Percentiles rank a stretch among this genome's conserved stretches.
phyloP scores from a whole-genome alignment of 305 asterid species.

The Solanum aculeatissimum region DNA sequence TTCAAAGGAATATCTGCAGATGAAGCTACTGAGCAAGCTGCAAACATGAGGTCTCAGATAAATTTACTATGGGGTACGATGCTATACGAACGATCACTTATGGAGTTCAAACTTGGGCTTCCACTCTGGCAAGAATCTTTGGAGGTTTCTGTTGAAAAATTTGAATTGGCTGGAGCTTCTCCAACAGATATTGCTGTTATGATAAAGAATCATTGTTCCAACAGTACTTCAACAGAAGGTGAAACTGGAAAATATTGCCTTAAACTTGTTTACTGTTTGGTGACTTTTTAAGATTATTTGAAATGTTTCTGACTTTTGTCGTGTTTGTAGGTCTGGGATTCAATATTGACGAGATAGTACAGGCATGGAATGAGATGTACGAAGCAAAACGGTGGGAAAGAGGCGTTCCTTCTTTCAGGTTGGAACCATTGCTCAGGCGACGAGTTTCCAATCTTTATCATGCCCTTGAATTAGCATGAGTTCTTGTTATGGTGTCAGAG shows the following conservation, averaged over 20 bases:
- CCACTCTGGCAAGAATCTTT: conserved; percentile 89
- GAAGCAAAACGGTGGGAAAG: conserved; percentile 79
- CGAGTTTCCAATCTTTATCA: conserved; percentile 62
- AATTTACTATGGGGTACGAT: conserved; percentile 80
- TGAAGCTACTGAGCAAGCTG: conserved; percentile 62
- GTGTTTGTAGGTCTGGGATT: conserved; percentile 61
- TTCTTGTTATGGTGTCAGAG: conserved; percentile 9
- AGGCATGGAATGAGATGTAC: conserved; percentile 91
- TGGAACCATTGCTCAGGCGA: conserved; percentile 70
- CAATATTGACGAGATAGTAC: conserved; percentile 81
- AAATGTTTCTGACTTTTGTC: conserved; percentile 7
- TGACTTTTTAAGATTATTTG: neutral
- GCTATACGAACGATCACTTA: conserved; percentile 76
- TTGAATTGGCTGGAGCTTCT: conserved; percentile 87
- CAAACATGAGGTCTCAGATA: conserved; percentile 57
- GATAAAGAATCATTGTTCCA: conserved; percentile 80
- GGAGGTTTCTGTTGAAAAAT: conserved; percentile 76
- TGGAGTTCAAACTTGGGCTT: conserved; percentile 77
- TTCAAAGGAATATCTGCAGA: conserved; percentile 36
- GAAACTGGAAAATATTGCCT: conserved; percentile 5
- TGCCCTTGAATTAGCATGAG: conserved; percentile 55
- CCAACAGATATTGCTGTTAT: conserved; percentile 79
- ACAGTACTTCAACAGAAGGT: conserved; percentile 58
- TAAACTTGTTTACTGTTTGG: neutral
- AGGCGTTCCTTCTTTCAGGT: conserved; percentile 45